A percentile compares a stretch with the other conserved stretches of the same genome.
Evolutionary conservation across 257 asterid species (phyloP).

Genomic region (Fraxinus pennsylvanica): DNA sequence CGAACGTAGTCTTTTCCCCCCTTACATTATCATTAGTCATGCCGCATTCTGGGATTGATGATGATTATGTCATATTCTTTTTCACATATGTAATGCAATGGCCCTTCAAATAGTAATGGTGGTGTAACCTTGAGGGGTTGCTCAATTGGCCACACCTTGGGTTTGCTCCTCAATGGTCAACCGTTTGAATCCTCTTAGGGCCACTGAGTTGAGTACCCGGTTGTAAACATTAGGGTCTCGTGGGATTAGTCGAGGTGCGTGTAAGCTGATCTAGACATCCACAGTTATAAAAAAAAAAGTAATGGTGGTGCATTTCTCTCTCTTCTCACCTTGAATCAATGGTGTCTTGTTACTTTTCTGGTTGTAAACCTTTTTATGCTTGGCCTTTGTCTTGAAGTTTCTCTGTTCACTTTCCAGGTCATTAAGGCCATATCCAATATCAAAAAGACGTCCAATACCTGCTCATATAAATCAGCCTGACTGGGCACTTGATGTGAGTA

Average conservation of each 20-base stretch:
- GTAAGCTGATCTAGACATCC: too few relatives aligned
- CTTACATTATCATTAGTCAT: background rate
- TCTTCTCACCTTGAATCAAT: background rate
- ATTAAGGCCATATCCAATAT: constrained; percentile 81
- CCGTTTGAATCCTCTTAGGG: too few relatives aligned
- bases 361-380: background rate
- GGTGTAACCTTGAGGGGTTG: too few relatives aligned
- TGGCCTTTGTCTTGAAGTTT: background rate
- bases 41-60: background rate
- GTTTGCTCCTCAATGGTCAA: too few relatives aligned
- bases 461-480: constrained; percentile 83
- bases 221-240: too few relatives aligned
- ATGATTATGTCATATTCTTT: background rate
- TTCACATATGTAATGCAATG: background rate
- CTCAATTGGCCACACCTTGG: too few relatives aligned
- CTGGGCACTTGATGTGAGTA: constrained; percentile 90
- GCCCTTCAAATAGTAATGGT: background rate
- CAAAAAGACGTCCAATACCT: constrained; percentile 67
- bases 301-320: background rate
- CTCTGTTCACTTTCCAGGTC: constrained; percentile 40
- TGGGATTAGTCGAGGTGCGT: too few relatives aligned
- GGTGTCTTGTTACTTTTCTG: background rate
- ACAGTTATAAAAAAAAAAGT: background rate
- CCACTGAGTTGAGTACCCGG: too few relatives aligned
- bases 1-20: background rate